These are phyloP conservation scores for Neckera pumila DNA, from an alignment of 225 moss, liverwort and hornwort species.

Conservation along the genomic window DNA sequence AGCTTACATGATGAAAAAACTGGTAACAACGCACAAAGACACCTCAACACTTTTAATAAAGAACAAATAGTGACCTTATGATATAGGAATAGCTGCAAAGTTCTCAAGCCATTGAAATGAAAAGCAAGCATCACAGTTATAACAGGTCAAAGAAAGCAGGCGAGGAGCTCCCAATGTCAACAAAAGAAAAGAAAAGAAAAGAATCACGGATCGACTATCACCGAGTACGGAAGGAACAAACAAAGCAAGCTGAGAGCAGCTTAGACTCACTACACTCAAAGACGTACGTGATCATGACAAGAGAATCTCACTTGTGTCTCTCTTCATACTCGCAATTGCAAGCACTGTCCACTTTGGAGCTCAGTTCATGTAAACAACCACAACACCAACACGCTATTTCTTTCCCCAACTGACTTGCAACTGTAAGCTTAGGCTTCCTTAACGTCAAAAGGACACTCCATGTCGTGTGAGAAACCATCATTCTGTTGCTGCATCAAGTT, in stretches of 20 bases:
- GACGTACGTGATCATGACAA: neutral
- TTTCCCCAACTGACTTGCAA: neutral
- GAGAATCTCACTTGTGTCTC: fast-evolving
- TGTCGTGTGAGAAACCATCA: neutral
- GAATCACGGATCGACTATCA: neutral
- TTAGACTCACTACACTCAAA: neutral
- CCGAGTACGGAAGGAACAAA: neutral
- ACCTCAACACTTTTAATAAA: neutral
- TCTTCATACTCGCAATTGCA: neutral
- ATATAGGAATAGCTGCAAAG: neutral
- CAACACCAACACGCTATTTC: neutral
- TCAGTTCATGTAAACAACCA: neutral
- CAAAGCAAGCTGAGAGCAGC: neutral
- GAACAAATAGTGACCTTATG: neutral
- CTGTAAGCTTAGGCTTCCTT: neutral
- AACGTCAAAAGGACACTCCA: neutral
- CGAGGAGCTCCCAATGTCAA: neutral
- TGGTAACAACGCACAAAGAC: fast-evolving
- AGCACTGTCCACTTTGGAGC: neutral
- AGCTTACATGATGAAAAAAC: neutral
- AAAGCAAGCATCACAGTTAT: neutral
- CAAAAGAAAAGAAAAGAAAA: neutral
- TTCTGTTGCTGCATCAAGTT: neutral
- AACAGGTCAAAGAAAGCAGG: neutral
- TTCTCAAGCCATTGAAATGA: neutral